A percentile compares a stretch with the other conserved stretches of the same genome.
Evolutionary conservation across 1,139 yeast species (phyloP).

Genomic region (Waltiozyma sp.): DNA sequence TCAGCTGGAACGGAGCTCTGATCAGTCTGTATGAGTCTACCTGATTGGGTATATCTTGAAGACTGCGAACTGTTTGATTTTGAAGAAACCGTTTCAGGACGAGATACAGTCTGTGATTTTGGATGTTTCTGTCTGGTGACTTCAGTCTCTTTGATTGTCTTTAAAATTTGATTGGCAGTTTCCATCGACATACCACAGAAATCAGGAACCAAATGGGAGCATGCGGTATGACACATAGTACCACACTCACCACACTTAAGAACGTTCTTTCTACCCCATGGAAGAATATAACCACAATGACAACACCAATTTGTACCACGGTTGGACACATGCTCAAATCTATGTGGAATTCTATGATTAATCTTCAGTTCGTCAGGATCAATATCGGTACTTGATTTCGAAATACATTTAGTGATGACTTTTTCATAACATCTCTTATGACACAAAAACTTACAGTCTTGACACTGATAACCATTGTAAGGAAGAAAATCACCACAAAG

Average conservation of each 20-base stretch:
- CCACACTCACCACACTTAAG: slow-evolving; percentile 94
- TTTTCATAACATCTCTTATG: slow-evolving; percentile 91
- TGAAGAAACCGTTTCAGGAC: slow-evolving; percentile 15
- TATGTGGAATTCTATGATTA: slow-evolving; percentile 93
- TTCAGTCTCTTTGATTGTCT: slow-evolving; percentile 75
- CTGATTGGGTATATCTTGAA: slow-evolving; percentile 1
- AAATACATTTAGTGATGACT: slow-evolving; percentile 91
- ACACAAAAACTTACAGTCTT: slow-evolving; percentile 88
- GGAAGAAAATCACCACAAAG: slow-evolving; percentile 91
- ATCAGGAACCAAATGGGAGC: slow-evolving; percentile 93
- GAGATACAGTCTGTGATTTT: slow-evolving; percentile 10
- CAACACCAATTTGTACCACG: slow-evolving; percentile 99
- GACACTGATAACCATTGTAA: slow-evolving; percentile 92
- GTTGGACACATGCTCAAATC: slow-evolving; percentile 82
- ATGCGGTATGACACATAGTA: slow-evolving; percentile 83
- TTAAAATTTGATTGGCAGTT: slow-evolving; percentile 81
- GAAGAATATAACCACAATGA: slow-evolving; percentile 92
- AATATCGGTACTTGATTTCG: slow-evolving; percentile 75
- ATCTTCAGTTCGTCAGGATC: slow-evolving; percentile 84
- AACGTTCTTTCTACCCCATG: slow-evolving; percentile 92
- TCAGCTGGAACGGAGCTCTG: slow-evolving; percentile 4
- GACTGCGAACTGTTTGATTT: slow-evolving; percentile 14
- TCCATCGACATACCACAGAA: slow-evolving; percentile 98
- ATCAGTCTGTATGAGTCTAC: slow-evolving; percentile 2
- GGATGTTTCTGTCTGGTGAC: slow-evolving; percentile 24